Evolutionary conservation across 2,329 filamentous ascomycete genomes (phyloP), one percentile per base, ranked within the genome.

Genomic region (Calcarisporium arbuscula): DNA sequence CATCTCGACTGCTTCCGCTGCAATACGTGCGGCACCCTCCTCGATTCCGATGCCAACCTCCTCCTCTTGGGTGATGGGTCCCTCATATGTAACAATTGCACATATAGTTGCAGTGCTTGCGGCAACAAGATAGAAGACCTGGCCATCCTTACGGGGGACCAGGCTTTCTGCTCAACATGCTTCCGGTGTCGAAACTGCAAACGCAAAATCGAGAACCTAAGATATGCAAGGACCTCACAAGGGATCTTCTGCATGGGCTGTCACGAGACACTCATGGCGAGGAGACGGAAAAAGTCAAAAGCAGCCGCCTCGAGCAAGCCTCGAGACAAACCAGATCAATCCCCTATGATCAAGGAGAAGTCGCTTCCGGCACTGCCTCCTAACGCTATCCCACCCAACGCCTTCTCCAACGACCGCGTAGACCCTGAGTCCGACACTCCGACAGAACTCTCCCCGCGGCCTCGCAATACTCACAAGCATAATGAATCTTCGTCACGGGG

Each of bases 191-290:
- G 92, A 51, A 98, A 96, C 60, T 98, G 92, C 72, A 98, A 96
- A 69, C 80, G 85, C 57, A 95, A 95, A 68, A 98, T 98, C 41
- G 92, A 98, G 62, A 98, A 98, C 58, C 71, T 98, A 45, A 82
- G 90, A 58, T 98, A 96, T 77, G 92, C 92, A 35, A 80, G 92
- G 54, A 98, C 92, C 2, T 95, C 90, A 7, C 92, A 96, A 61
- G 92, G 92, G 41, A 98, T 98, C 50, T 96, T 98, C 57, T 98
- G 92, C 66, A 98, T 98, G 92, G 88, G 82, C 53, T 98, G 92
- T 58, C 92, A 98, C 56, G 92, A 98, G 62, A 92, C 87, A 19
- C 65, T 98, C 34, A 96, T 96, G 88, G 87, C 90, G 32, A 74
- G 90, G 44, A 76, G 90, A 45, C 77, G 87, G 52, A 95, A 96